phyloP scores from a whole-genome alignment of 1,284 basidiomycete genomes.

The Rhodotorula sp. region DNA sequence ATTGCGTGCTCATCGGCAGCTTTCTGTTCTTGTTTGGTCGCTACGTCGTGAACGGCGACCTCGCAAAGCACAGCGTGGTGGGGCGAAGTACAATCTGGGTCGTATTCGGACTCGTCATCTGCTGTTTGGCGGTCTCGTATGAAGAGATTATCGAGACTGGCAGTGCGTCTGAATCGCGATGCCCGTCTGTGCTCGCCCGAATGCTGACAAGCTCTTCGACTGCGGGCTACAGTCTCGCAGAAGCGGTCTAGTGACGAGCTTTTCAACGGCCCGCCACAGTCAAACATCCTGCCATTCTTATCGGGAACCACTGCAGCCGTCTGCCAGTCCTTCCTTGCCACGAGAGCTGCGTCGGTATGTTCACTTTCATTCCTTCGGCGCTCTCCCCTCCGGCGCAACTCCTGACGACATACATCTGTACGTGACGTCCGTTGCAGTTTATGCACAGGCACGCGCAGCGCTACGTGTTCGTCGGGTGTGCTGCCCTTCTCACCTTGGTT shows the following conservation, averaged over 20 bases:
- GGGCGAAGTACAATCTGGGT: conserved; percentile 5
- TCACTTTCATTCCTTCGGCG: background rate
- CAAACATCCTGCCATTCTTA: conserved; percentile 2
- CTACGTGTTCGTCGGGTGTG: background rate
- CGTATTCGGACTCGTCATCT: conserved; percentile 4
- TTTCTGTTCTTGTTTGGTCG: conserved; percentile 3
- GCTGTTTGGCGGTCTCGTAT: conserved; percentile 9
- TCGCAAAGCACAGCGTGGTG: background rate
- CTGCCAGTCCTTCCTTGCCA: conserved; percentile 13
- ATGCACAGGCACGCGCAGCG: background rate
- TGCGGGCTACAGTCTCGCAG: background rate
- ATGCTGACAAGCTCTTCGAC: background rate
- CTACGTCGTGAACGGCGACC: background rate
- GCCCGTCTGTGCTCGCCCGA: too few relatives aligned
- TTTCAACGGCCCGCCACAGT: conserved; percentile 8
- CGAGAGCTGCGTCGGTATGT: conserved; percentile 10
- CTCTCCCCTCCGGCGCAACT: too few relatives aligned
- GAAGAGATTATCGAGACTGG: conserved; percentile 12
- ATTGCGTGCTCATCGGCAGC: conserved; percentile 9
- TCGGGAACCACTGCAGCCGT: background rate
- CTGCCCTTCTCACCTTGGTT: background rate
- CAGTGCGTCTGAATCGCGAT: background rate
- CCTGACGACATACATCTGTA: too few relatives aligned
- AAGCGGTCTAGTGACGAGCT: background rate
- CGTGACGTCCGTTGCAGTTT: background rate